These are phyloP conservation scores for Chlamydomonas sphaeroides DNA, from an alignment of 139 green algal species.

Conservation along the genomic window DNA sequence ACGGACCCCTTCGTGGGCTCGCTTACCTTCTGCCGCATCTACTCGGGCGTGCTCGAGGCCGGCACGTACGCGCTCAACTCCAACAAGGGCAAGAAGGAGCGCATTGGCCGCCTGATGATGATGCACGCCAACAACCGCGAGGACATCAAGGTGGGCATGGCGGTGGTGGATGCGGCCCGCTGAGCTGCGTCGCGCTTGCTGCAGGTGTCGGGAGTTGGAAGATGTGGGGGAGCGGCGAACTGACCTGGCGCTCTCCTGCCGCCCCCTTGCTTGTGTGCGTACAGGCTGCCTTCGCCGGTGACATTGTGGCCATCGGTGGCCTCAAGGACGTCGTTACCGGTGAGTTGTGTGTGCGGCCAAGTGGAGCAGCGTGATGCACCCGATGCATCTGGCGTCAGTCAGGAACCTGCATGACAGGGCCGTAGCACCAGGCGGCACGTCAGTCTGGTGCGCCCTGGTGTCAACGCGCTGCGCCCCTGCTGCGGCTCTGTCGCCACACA, in stretches of 20 bases:
- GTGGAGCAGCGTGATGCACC: background rate
- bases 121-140: slow-evolving; percentile 99
- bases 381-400: too few species aligned
- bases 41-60: slow-evolving; percentile 77
- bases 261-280: background rate
- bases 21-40: slow-evolving; percentile 97
- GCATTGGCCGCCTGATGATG: slow-evolving; percentile 95
- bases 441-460: too few species aligned
- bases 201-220: background rate
- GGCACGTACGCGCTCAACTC: slow-evolving; percentile 93
- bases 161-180: background rate
- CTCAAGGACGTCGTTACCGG: slow-evolving; percentile 94
- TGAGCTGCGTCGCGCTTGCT: background rate
- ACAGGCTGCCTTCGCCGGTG: slow-evolving; percentile 74
- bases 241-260: background rate
- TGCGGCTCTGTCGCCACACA: background rate
- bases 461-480: background rate
- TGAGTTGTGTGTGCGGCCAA: too few species aligned
- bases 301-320: slow-evolving; percentile 97
- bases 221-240: background rate
- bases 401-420: too few species aligned
- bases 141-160: slow-evolving; percentile 85
- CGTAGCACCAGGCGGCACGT: too few species aligned
- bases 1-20: slow-evolving; percentile 95
- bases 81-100: slow-evolving; percentile 98